Evolutionary conservation across 2,329 filamentous ascomycete genomes (phyloP).

Genomic region (Zasmidium cellare): DNA sequence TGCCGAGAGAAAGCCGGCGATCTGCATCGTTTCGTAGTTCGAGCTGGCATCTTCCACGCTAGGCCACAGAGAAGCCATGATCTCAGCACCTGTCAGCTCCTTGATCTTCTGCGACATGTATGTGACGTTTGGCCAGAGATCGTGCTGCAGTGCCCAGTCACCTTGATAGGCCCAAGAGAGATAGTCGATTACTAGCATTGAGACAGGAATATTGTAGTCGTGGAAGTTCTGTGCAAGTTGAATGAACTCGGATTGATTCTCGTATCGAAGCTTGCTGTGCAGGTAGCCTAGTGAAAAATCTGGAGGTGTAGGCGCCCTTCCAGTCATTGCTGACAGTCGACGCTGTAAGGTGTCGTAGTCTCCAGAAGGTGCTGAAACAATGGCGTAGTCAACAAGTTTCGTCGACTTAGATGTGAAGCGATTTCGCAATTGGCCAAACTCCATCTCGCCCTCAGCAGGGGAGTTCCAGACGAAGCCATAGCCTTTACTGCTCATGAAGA

Average conservation of each 20-base stretch:
- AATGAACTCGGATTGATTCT: constrained; percentile 34
- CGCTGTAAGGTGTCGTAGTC: constrained; percentile 34
- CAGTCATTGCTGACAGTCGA: constrained; percentile 29
- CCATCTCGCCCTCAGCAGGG: constrained; percentile 31
- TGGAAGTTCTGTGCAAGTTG: constrained; percentile 32
- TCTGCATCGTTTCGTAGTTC: constrained; percentile 32
- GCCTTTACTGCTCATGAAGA: constrained; percentile 33
- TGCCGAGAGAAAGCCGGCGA: constrained; percentile 28
- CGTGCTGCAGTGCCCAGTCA: constrained; percentile 33
- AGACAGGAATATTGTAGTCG: constrained; percentile 32
- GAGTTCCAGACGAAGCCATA: constrained; percentile 37
- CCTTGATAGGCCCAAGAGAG: constrained; percentile 35
- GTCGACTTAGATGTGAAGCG: constrained; percentile 31
- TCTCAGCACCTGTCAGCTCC: constrained; percentile 34
- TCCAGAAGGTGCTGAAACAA: constrained; percentile 30
- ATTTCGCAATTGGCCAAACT: constrained; percentile 31
- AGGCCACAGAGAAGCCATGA: constrained; percentile 37
- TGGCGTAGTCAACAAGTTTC: constrained; percentile 34
- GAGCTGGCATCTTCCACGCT: constrained; percentile 30
- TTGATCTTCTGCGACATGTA: constrained; percentile 32
- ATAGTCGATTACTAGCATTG: constrained; percentile 35
- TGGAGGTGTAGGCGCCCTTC: constrained; percentile 32
- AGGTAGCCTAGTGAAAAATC: constrained; percentile 34
- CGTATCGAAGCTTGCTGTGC: constrained; percentile 35
- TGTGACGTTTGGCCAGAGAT: constrained; percentile 31